These are phyloP conservation scores for Hypholoma fasciculare DNA, from an alignment of 768 basidiomycete genomes.

Conservation along the genomic window DNA sequence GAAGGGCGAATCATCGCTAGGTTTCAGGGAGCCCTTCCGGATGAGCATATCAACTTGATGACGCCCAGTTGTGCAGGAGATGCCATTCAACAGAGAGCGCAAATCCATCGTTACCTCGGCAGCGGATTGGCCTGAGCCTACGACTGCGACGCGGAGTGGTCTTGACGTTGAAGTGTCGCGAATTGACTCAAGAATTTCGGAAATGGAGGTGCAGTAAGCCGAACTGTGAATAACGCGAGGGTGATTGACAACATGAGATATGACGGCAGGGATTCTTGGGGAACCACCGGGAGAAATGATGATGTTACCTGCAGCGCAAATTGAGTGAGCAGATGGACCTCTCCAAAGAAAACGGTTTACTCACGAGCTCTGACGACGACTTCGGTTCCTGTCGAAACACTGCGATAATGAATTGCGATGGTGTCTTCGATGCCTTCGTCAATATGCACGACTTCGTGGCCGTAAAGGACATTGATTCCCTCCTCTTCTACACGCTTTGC, in stretches of 20 bases:
- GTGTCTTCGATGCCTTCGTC: slow-evolving; percentile 29
- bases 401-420: slow-evolving; percentile 38
- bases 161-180: slow-evolving; percentile 10
- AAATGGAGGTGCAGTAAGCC: slow-evolving; percentile 38
- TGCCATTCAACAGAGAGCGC: slow-evolving; percentile 33
- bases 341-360: slow-evolving; percentile 12
- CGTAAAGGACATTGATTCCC: slow-evolving; percentile 43
- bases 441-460: slow-evolving; percentile 46
- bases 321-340: background rate
- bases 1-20: slow-evolving; percentile 54
- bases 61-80: slow-evolving; percentile 22
- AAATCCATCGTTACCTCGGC: slow-evolving; percentile 48
- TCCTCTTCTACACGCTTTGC: slow-evolving; percentile 41
- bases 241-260: slow-evolving; percentile 30
- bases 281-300: slow-evolving; percentile 52
- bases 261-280: slow-evolving; percentile 39
- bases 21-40: slow-evolving; percentile 48
- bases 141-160: slow-evolving; percentile 42
- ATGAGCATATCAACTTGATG: slow-evolving; percentile 52
- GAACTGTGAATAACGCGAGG: slow-evolving; percentile 46
- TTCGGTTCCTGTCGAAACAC: slow-evolving; percentile 34
- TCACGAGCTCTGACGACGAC: slow-evolving; percentile 36
- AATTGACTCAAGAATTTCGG: slow-evolving; percentile 30
- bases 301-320: slow-evolving; percentile 37
- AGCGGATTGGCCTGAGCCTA: slow-evolving; percentile 50